Percentiles rank a stretch among this genome's conserved stretches.
phyloP scores from a whole-genome alignment of 441 rosid species.

The Biscutella laevigata region DNA sequence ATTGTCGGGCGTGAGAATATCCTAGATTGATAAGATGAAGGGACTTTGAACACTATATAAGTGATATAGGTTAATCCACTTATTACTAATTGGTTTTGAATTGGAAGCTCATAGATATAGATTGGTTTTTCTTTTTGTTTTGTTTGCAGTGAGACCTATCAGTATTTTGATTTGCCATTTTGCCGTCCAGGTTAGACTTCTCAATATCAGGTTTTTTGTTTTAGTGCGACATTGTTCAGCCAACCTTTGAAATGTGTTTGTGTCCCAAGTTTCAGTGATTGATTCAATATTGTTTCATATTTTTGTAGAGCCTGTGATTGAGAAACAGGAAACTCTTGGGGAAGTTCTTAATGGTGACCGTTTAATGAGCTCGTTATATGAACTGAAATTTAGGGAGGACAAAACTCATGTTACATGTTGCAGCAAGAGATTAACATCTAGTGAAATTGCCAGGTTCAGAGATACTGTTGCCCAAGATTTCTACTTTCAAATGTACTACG shows the following conservation, averaged over 20 bases:
- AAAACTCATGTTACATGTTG: slow-evolving; percentile 36
- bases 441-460: slow-evolving; percentile 48
- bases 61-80: too few relatives aligned
- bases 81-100: too few relatives aligned
- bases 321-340: slow-evolving; percentile 56
- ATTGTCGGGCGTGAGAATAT: too few relatives aligned
- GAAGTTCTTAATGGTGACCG: slow-evolving; percentile 81
- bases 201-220: not conserved
- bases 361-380: slow-evolving; percentile 41
- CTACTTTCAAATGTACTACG: slow-evolving; percentile 81
- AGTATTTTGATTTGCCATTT: slow-evolving; percentile 64
- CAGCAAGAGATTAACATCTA: slow-evolving; percentile 35
- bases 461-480: slow-evolving; percentile 48
- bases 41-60: too few relatives aligned
- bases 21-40: too few relatives aligned
- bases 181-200: slow-evolving; percentile 74
- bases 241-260: not conserved
- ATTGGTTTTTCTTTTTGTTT: not conserved
- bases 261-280: slow-evolving; percentile 18
- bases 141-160: slow-evolving; percentile 76
- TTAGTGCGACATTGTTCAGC: not conserved
- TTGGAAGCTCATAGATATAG: too few relatives aligned
- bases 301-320: slow-evolving; percentile 44
- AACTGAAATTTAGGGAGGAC: slow-evolving; percentile 46
- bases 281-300: not conserved